Base-by-base conservation (phyloP, 148 eudicot species). In the Cornus florida region DNA sequence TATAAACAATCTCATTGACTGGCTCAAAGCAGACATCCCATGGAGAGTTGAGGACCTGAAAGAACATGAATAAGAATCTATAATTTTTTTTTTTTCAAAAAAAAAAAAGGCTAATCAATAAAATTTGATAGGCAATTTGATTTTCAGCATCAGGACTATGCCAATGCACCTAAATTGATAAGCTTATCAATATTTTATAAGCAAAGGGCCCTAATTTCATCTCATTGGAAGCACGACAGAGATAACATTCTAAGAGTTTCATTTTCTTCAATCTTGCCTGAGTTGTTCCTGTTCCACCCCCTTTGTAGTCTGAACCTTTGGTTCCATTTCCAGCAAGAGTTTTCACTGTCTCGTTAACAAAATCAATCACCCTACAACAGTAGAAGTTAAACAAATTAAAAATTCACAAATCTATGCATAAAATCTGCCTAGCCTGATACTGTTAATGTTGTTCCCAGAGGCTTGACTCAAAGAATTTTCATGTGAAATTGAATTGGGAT, bases 321-420 rank as follows among this genome's bases (percentile, higher is more conserved):
- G 92, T 89, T 72, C 97, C 99, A 85, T 93, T 92, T 77, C 99
- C 99, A 86, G 99, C 97, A 73, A 95, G 90, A 22, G 99, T 95
- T 78, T 80, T 88, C 75, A 95, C 99, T 43, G 75, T 86, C 84
- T 95, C 99, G 71, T 88, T 80, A 22, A 93, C 99, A 89, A 95
- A 95, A 86, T 95, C 91, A 87, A 95, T 79, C 89, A 92, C 97
- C 88, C 99, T 95, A 86, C 76, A 88, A 56, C 50, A 46, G 48
- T 41, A 77, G 72, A 79, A 79, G 71, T 65, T 73, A 69, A 59
- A 81, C 20, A 74, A 71, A 59, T 24, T 33, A 59, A 78, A 56
- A 35, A 16, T n/a, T 62, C 16, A 13, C 5, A 35, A 23, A 46
- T 7, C 22, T 20, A 24, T 65, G 66, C 22, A 0, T 22, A 22